These are phyloP conservation scores for Aechmea fasciata DNA, from an alignment of 176 grass and related monocot species.

Conservation along the genomic window DNA sequence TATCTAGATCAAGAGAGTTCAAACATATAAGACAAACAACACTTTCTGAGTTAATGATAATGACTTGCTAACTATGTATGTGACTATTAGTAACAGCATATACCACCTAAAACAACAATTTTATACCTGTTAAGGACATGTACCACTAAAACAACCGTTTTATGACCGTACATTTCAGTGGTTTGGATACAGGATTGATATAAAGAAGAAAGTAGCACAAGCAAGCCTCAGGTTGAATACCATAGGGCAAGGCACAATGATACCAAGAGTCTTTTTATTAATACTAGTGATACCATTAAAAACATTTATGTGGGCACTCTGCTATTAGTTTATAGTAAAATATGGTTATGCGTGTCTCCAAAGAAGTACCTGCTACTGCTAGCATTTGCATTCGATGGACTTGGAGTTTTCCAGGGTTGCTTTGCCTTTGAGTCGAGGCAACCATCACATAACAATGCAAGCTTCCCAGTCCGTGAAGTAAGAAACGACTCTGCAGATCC, in stretches of 20 bases:
- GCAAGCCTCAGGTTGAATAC: background rate
- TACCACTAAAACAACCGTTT: too few species aligned
- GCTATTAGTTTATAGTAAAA: background rate
- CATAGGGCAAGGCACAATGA: too few species aligned
- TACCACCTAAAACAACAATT: too few species aligned
- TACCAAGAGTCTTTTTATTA: too few species aligned
- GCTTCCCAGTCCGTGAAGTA: conserved; percentile 33
- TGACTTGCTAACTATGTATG: too few species aligned
- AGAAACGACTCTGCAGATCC: conserved; percentile 30
- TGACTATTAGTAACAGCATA: too few species aligned
- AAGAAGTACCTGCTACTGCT: conserved; percentile 5
- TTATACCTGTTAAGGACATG: too few species aligned
- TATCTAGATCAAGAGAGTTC: background rate
- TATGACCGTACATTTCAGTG: too few species aligned
- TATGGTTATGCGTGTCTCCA: background rate
- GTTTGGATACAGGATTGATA: too few species aligned
- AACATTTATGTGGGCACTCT: background rate
- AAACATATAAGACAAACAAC: background rate
- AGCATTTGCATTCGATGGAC: conserved; percentile 4
- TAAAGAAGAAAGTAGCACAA: background rate
- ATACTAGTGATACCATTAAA: background rate
- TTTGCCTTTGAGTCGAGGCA: conserved; percentile 38
- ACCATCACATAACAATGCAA: conserved; percentile 46
- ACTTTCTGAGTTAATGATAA: too few species aligned
- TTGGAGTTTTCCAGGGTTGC: background rate